Conservation (phyloP, 768 basidiomycete genomes). For the Mycena pura region DNA sequence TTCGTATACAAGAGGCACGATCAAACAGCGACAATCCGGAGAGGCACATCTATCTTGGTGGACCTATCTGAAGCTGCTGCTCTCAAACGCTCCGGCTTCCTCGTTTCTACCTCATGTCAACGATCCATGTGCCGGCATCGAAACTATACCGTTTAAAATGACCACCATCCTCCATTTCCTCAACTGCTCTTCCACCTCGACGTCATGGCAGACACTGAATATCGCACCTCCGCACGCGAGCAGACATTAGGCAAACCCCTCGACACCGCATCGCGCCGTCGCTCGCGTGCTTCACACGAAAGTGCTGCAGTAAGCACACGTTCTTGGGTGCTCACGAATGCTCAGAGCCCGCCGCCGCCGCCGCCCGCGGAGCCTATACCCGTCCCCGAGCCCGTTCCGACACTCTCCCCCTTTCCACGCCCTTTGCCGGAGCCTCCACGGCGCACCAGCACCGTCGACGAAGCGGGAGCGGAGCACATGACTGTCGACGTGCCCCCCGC, state of each 20-base stretch:
- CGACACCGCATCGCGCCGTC: constrained; percentile 12
- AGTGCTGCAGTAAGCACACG: constrained; percentile 26
- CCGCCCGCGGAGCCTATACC: constrained; percentile 20
- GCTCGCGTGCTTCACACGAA: constrained; percentile 18
- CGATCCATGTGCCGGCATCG: constrained; percentile 11
- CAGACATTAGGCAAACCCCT: constrained; percentile 10
- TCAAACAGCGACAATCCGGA: neutral
- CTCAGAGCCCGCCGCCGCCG: constrained; percentile 17
- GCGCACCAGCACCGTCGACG: neutral
- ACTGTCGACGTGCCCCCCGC: constrained; percentile 5
- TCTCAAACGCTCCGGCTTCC: neutral
- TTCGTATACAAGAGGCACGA: no score
- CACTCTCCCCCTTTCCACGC: constrained; percentile 9
- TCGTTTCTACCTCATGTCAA: constrained; percentile 8
- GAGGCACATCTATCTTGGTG: constrained; percentile 9
- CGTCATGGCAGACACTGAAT: constrained; percentile 18
- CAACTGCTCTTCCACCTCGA: neutral
- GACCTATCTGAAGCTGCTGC: neutral
- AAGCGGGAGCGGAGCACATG: constrained; percentile 18
- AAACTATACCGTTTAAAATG: constrained; percentile 5
- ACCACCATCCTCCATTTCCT: neutral
- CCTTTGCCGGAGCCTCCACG: constrained; percentile 21
- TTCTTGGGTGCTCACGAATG: constrained; percentile 26
- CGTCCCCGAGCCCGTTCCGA: constrained; percentile 17
- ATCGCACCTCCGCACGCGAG: constrained; percentile 3